phyloP scores from a whole-genome alignment of 106 monocot species.

The Dendrobium chrysotoxum region DNA sequence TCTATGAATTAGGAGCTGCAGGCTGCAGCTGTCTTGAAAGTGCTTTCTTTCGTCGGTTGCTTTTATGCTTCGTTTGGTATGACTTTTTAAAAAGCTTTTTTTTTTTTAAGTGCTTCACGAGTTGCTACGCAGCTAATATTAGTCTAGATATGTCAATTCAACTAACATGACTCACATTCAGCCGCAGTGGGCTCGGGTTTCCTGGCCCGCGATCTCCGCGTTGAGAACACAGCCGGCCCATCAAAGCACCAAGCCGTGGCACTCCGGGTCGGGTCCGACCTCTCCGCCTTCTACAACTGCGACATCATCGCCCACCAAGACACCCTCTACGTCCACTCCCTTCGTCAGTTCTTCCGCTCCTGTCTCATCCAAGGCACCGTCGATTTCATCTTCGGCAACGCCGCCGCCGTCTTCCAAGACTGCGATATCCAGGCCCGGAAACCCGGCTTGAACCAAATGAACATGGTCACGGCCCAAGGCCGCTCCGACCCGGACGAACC shows the following conservation, averaged over 20 bases:
- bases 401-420: slow-evolving; percentile 35
- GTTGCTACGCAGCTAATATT: no score
- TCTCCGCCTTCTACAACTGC: slow-evolving; percentile 41
- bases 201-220: slow-evolving; percentile 1
- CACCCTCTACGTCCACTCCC: slow-evolving; percentile 48
- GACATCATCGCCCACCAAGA: slow-evolving; percentile 37
- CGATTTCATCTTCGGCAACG: slow-evolving; percentile 60
- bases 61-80: no score
- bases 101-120: background rate
- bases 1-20: no score
- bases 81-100: no score
- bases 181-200: background rate
- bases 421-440: slow-evolving; percentile 25
- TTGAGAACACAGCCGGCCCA: slow-evolving; percentile 43
- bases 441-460: slow-evolving; percentile 26
- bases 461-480: slow-evolving; percentile 44
- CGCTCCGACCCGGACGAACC: slow-evolving; percentile 33
- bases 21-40: no score
- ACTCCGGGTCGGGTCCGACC: slow-evolving; percentile 36
- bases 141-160: no score
- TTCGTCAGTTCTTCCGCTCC: slow-evolving; percentile 46
- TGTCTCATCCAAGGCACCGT: slow-evolving; percentile 39
- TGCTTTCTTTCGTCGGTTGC: no score
- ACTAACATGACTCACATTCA: background rate
- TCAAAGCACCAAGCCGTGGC: slow-evolving; percentile 54